Evolutionary conservation across 2,329 filamentous ascomycete genomes (phyloP).

Genomic region (Hirsutella rhossiliensis): DNA sequence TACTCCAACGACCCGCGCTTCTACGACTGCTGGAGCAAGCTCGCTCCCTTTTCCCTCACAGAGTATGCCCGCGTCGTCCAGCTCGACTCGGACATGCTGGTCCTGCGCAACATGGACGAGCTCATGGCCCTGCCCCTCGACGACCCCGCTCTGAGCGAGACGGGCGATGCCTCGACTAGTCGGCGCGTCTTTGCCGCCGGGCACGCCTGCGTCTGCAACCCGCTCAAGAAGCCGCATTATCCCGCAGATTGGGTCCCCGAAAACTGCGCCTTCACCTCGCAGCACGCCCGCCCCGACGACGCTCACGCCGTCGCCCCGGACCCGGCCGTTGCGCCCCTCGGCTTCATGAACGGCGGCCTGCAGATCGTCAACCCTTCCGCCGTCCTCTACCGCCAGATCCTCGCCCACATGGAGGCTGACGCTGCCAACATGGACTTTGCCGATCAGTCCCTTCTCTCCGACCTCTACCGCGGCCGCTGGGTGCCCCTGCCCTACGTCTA

Average conservation of each 20-base stretch:
- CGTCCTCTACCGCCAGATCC: constrained; percentile 35
- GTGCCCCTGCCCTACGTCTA: constrained; percentile 47
- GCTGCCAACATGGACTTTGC: constrained; percentile 41
- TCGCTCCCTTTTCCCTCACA: constrained; percentile 63
- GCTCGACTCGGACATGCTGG: constrained; percentile 82
- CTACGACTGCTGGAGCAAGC: constrained; percentile 84
- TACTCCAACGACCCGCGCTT: constrained; percentile 72
- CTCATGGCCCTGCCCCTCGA: constrained; percentile 75
- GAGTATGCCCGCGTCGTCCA: constrained; percentile 73
- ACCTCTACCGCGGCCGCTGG: constrained; percentile 44
- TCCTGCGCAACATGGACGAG: constrained; percentile 79
- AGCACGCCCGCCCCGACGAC: constrained; percentile 31
- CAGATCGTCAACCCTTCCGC: constrained; percentile 42
- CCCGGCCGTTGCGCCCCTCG: constrained; percentile 31
- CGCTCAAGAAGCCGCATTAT: constrained; percentile 66
- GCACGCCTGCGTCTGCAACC: constrained; percentile 82
- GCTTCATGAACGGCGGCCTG: constrained; percentile 37
- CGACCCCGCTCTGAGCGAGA: constrained; percentile 15
- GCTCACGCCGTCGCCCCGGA: constrained; percentile 34
- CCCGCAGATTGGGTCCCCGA: constrained; percentile 52
- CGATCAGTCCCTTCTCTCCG: constrained; percentile 46
- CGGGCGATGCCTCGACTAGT: constrained; percentile 16
- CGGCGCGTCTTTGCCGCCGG: constrained; percentile 66
- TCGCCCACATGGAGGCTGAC: constrained; percentile 34
- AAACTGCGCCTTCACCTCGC: constrained; percentile 47